Conservation (phyloP, 108 stramenopile species). For the Nitzschia inconspicua region DNA sequence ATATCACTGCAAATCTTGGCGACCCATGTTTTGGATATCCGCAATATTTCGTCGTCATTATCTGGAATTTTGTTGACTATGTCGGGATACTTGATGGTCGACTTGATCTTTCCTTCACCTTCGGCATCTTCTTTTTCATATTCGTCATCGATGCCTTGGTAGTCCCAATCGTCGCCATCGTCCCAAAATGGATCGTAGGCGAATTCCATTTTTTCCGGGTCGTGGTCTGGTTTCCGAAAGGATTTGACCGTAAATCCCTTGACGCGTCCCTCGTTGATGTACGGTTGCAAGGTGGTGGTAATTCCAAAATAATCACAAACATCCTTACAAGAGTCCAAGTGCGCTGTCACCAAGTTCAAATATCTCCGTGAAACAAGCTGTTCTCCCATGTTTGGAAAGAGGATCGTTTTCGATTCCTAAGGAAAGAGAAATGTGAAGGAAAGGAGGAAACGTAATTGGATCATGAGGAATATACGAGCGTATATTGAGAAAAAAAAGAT, state of each 20-base stretch:
- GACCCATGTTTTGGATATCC: slow-evolving; percentile 69
- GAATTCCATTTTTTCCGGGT: slow-evolving; percentile 53
- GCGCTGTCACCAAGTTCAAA: slow-evolving; percentile 62
- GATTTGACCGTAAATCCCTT: slow-evolving; percentile 74
- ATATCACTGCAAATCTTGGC: slow-evolving; percentile 84
- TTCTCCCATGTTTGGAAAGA: slow-evolving; percentile 66
- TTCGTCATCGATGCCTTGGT: slow-evolving; percentile 56
- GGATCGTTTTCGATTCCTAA: slow-evolving; percentile 52
- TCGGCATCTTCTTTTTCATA: slow-evolving; percentile 37
- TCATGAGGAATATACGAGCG: background rate
- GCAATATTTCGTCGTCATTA: slow-evolving; percentile 61
- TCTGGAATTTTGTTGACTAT: slow-evolving; percentile 62
- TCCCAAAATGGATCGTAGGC: slow-evolving; percentile 88
- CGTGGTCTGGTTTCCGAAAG: slow-evolving; percentile 54
- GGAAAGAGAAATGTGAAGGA: background rate
- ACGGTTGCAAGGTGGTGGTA: slow-evolving; percentile 58
- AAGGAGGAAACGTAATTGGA: background rate
- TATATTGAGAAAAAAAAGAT: background rate
- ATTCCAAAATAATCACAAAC: slow-evolving; percentile 83
- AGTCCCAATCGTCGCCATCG: slow-evolving; percentile 78
- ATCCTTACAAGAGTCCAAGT: slow-evolving; percentile 85
- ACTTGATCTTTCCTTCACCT: background rate
- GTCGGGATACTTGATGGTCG: slow-evolving; percentile 34
- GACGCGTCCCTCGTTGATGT: slow-evolving; percentile 26
- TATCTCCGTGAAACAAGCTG: slow-evolving; percentile 43